phyloP scores from a whole-genome alignment of 78 protist genomes.

The Isochrysis galbana region DNA sequence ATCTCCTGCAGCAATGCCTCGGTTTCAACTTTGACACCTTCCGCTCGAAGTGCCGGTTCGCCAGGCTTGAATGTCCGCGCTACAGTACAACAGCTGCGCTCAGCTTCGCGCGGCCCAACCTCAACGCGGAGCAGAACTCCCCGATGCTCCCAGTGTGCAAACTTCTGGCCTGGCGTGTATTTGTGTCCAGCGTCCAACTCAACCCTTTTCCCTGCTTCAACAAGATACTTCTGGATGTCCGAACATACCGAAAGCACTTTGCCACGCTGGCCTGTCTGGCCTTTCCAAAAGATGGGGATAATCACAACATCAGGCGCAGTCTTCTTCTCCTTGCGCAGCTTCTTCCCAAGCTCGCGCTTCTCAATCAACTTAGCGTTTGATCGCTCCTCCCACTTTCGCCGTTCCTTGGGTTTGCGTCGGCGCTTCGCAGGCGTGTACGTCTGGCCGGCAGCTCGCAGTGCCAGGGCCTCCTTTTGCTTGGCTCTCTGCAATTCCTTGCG shows the following conservation, averaged over 20 bases:
- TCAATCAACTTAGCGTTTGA: not conserved
- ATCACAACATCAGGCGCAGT: not conserved
- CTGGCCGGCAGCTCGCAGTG: not conserved
- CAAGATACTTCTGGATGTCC: not conserved
- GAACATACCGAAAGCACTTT: not conserved
- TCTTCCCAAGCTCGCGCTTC: not conserved
- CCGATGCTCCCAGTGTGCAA: constrained; percentile 17
- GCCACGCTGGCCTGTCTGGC: no score
- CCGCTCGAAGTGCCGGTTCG: not conserved
- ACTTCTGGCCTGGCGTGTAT: constrained; percentile 29
- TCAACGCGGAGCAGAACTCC: not conserved
- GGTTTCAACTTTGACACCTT: not conserved
- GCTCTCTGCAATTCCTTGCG: not conserved
- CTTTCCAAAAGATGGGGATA: constrained; percentile 26
- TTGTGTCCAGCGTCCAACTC: not conserved
- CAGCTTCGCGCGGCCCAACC: constrained; percentile 11
- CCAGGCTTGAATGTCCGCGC: not conserved
- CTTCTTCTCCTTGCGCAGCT: not conserved
- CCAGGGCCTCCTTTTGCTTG: not conserved
- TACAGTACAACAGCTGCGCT: not conserved
- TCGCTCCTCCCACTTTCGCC: not conserved
- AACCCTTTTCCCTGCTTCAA: not conserved
- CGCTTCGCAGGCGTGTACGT: not conserved
- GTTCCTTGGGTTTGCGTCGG: not conserved
- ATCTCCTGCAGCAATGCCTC: not conserved